Base-by-base conservation (phyloP, 352 stramenopile species). In the Pseudoperonospora humuli region DNA sequence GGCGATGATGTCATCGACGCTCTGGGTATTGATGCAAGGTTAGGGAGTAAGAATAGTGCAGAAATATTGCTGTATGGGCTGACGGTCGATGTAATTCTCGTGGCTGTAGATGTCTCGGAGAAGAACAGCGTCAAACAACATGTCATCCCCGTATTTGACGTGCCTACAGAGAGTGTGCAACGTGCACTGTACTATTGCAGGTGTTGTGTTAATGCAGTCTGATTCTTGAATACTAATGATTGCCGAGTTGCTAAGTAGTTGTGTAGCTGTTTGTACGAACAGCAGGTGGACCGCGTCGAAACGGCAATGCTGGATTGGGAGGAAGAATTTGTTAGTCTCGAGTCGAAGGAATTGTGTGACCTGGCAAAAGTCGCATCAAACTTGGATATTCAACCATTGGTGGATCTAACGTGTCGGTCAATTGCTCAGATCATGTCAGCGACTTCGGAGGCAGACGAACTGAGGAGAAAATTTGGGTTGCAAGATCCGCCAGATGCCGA, bases 341-440 rank as follows among this genome's bases (percentile, higher is more conserved):
- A 89, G 38, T 87, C 75, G 0, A 86, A 86, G 52, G 84, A 77
- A 39, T 44, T 89, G 5, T 89, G 77, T 32, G 72, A 89, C 45
- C 56, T 89, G 13, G 77, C 77, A 4, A 89, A 89, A 54, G 75
- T 89, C 7, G 77, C 77, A 28, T 89, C 77, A 0, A 79, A 89
- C 39, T 42, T 89, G 43, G 77, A 89, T 49, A 89, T 89, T 33
- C 77, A 89, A 44, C 77, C 77, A 5, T 61, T 89, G 1, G 75
- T 89, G 37, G 77, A 89, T 39, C 64, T 87, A 8, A 89, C 77
- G 10, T 89, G 77, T 47, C 72, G 75, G 1, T 86, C 77, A 8
- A 89, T 89, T 48, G 72, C 77, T 8, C 75, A 87, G 54, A 89
- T 89, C 47, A 89, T 89, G 77, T 89, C 77, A 9, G 75, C 75